Percentiles rank a stretch among this genome's conserved stretches.
These are phyloP conservation scores for Solanum boliviense DNA, from an alignment of 257 asterid species.

Conservation along the genomic window DNA sequence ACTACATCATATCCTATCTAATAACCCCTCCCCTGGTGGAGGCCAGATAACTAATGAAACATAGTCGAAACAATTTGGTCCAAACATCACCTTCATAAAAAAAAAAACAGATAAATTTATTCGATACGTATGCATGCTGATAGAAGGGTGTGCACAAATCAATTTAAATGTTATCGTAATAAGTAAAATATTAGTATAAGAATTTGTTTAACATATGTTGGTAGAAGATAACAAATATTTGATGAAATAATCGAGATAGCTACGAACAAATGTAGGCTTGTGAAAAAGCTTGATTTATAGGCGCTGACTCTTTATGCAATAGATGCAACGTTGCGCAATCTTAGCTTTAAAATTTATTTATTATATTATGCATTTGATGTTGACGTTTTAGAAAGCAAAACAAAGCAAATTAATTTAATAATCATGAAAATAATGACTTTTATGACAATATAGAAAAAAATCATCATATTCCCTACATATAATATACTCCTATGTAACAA, in stretches of 20 bases:
- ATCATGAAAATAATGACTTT: constrained; percentile 11
- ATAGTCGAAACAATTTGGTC: neutral
- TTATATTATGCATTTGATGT: constrained; percentile 1
- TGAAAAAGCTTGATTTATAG: neutral
- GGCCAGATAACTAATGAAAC: neutral
- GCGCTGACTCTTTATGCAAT: neutral
- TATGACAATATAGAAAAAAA: neutral
- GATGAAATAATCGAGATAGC: too few relatives aligned
- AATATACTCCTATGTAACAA: neutral
- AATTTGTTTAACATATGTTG: rapidly evolving
- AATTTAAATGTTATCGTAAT: rapidly evolving
- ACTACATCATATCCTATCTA: too few relatives aligned
- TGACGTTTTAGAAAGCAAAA: constrained; percentile 13
- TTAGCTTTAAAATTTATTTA: neutral
- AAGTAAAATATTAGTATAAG: neutral
- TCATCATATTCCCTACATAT: neutral
- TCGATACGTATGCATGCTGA: neutral
- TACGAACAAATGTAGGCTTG: neutral
- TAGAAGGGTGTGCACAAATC: rapidly evolving
- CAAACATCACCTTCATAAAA: neutral
- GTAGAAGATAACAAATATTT: neutral
- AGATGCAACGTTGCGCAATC: constrained; percentile 23
- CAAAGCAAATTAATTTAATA: neutral
- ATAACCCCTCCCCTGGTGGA: neutral
- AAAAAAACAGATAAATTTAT: neutral